These are phyloP conservation scores for Kuraishia capsulata DNA, from an alignment of 805 yeast species.

Conservation along the genomic window DNA sequence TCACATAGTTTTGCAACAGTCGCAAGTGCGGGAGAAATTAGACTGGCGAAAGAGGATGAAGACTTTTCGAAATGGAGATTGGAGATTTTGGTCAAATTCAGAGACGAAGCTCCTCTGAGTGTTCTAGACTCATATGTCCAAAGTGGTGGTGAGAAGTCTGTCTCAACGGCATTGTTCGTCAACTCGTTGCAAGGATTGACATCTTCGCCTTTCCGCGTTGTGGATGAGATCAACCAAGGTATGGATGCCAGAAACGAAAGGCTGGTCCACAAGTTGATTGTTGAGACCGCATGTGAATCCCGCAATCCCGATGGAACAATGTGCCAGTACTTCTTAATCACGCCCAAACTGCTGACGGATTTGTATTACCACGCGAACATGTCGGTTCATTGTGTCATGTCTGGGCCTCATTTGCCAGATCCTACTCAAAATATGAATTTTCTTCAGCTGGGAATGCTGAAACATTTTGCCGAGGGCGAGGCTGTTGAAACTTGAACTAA, in stretches of 20 bases:
- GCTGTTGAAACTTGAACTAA: too few relatives aligned
- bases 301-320: constrained; percentile 3
- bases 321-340: constrained; percentile 78
- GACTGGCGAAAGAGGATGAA: constrained; percentile 39
- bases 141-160: constrained; percentile 97
- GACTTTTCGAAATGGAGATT: constrained; percentile 71
- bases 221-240: constrained; percentile 98
- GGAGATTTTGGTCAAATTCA: constrained; percentile 75
- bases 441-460: constrained; percentile 4
- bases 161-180: constrained; percentile 82
- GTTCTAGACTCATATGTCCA: constrained; percentile 80
- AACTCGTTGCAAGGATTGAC: constrained; percentile 87
- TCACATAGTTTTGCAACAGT: constrained; percentile 57
- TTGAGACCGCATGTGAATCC: constrained; percentile 62
- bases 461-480: too few relatives aligned
- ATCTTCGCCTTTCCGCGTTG: constrained; percentile 85
- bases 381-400: constrained; percentile 80
- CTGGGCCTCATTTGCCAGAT: constrained; percentile 27
- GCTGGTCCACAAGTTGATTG: constrained; percentile 76
- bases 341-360: constrained; percentile 81
- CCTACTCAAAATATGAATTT: constrained; percentile 10
- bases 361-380: constrained; percentile 69
- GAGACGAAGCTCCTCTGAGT: constrained; percentile 65
- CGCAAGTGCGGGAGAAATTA: constrained; percentile 83
- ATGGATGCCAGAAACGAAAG: constrained; percentile 94